These are phyloP conservation scores for Crepidotus variabilis DNA, from an alignment of 768 basidiomycete species.

Conservation along the genomic window DNA sequence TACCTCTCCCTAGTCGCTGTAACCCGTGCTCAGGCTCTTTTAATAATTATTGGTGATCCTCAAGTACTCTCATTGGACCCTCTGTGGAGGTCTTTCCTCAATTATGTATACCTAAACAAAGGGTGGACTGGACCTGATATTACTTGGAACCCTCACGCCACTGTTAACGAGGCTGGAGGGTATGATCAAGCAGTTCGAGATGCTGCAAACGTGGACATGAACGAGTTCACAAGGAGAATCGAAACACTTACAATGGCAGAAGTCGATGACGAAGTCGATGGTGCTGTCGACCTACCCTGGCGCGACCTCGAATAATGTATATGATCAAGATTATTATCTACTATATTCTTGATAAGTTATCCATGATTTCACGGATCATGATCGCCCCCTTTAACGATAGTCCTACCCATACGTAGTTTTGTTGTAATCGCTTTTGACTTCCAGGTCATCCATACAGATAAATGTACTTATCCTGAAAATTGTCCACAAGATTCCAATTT, in stretches of 20 bases:
- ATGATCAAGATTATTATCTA: not conserved
- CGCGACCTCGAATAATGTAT: slow-evolving; percentile 32
- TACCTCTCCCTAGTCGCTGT: slow-evolving; percentile 42
- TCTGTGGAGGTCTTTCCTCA: slow-evolving; percentile 58
- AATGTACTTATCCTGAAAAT: too few species aligned
- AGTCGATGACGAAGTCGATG: slow-evolving; percentile 26
- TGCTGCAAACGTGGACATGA: slow-evolving; percentile 35
- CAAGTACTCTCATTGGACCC: slow-evolving; percentile 57
- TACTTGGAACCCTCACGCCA: slow-evolving; percentile 44
- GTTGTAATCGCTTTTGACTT: too few species aligned
- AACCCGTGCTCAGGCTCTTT: slow-evolving; percentile 56
- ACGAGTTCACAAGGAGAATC: slow-evolving; percentile 34
- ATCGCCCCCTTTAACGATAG: too few species aligned
- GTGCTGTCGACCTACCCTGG: slow-evolving; percentile 38
- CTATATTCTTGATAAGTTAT: too few species aligned
- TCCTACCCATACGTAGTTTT: too few species aligned
- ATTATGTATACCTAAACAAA: slow-evolving; percentile 46
- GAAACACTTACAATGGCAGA: slow-evolving; percentile 24
- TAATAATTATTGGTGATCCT: slow-evolving; percentile 60
- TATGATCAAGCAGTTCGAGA: slow-evolving; percentile 35
- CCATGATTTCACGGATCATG: too few species aligned
- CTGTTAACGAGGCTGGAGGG: slow-evolving; percentile 32
- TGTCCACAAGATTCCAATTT: too few species aligned
- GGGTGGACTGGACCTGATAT: slow-evolving; percentile 54
- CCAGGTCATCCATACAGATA: too few species aligned